A percentile compares a stretch with the other conserved stretches of the same genome.
These are phyloP conservation scores for Poa pratensis DNA, from an alignment of 176 grass and related monocot species.

Conservation along the genomic window DNA sequence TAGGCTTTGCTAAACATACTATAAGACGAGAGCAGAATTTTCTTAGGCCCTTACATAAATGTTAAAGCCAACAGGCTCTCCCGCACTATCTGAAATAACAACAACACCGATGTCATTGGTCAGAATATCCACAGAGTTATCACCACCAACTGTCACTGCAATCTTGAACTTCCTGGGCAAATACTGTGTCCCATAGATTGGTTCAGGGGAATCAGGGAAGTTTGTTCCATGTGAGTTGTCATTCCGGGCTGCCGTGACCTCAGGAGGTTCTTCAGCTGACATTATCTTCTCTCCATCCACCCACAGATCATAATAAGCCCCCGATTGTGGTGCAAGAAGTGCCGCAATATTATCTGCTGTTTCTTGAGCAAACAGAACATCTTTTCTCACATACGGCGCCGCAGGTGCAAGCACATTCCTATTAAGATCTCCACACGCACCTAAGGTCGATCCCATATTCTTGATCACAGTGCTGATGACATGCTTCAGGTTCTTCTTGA, in stretches of 20 bases:
- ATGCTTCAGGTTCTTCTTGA: slow-evolving; percentile 95
- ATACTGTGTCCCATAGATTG: slow-evolving; percentile 94
- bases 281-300: slow-evolving; percentile 99
- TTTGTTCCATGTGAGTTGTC: slow-evolving; percentile 93
- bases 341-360: slow-evolving; percentile 89
- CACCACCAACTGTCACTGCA: slow-evolving; percentile 76
- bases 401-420: slow-evolving; percentile 98
- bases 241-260: slow-evolving; percentile 83
- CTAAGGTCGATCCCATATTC: slow-evolving; percentile 97
- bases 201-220: slow-evolving; percentile 88
- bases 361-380: slow-evolving; percentile 78
- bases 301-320: slow-evolving; percentile 98
- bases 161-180: slow-evolving; percentile 98
- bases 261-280: slow-evolving; percentile 86
- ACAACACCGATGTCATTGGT: slow-evolving; percentile 97
- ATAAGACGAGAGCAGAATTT: slow-evolving; percentile 9
- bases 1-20: slow-evolving; percentile 10
- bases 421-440: slow-evolving; percentile 95
- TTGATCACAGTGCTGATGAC: slow-evolving; percentile 82
- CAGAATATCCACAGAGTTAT: slow-evolving; percentile 97
- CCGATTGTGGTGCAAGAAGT: slow-evolving; percentile 88
- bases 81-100: slow-evolving; percentile 82
- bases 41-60: slow-evolving; percentile 71
- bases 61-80: slow-evolving; percentile 92
- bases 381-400: slow-evolving; percentile 75